Evolutionary conservation across 1,284 basidiomycete species (phyloP).

Genomic region (Exsudoporus floridanus): DNA sequence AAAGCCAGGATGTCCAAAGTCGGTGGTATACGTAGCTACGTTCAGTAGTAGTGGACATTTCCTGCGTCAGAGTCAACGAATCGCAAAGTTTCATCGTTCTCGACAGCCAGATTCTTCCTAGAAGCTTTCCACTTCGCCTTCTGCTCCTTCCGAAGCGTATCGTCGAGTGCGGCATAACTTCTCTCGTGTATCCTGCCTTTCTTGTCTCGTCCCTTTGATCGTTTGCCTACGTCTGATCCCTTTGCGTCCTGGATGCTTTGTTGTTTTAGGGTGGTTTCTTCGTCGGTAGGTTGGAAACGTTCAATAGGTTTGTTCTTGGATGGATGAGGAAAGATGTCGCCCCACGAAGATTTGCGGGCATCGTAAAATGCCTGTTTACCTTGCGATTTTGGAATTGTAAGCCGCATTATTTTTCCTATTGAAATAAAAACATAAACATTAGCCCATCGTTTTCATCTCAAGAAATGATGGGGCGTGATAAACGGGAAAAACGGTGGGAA

Average conservation of each 20-base stretch:
- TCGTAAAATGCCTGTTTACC: conserved; percentile 96
- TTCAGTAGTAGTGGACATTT: conserved; percentile 7
- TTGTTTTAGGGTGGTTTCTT: conserved; percentile 22
- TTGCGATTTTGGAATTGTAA: conserved; percentile 89
- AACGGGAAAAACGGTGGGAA: conserved; percentile 8
- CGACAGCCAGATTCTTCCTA: conserved; percentile 22
- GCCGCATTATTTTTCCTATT: conserved; percentile 83
- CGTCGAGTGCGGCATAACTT: conserved; percentile 41
- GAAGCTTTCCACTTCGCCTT: conserved; percentile 39
- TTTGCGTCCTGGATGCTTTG: conserved; percentile 17
- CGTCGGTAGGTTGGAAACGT: conserved; percentile 47
- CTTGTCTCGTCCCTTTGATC: conserved; percentile 36
- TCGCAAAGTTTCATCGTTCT: conserved; percentile 4
- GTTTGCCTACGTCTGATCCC: conserved; percentile 61
- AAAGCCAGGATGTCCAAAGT: neutral
- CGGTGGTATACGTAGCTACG: neutral
- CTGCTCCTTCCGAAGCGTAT: conserved; percentile 36
- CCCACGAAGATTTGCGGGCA: conserved; percentile 90
- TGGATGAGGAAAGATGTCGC: conserved; percentile 90
- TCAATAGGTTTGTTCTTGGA: conserved; percentile 72
- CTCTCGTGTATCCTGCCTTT: conserved; percentile 26
- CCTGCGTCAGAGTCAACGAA: conserved; percentile 10
- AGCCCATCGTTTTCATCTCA: conserved; percentile 4
- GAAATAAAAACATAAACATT: conserved; percentile 32
- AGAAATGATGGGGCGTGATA: conserved; percentile 2